Evolutionary conservation across 83 land plant genomes (phyloP), one percentile per base, ranked within the genome.

Genomic region (Isoetes engelmannii): DNA sequence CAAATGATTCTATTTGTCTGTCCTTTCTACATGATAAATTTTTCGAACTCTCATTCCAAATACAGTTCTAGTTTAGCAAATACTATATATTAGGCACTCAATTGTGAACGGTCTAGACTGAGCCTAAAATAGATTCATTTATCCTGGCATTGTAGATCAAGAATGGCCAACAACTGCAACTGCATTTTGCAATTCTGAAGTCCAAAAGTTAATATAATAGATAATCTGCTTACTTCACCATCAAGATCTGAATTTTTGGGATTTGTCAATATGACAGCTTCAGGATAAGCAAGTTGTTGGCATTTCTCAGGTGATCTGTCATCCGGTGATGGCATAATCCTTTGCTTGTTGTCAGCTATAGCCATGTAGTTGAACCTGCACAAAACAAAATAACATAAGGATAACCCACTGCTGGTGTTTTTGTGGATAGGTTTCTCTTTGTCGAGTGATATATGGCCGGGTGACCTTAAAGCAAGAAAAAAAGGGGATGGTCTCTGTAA

Each of bases 311-410:
- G 83, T 54, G 68, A 20, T 28, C 93, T 80, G 68, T 92, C 97
- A 9, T 88, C 88, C 0, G 94, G 86, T 45, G 78, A 48, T 1
- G 96, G 96, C 96, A 90, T 90, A 19, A 78, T 44, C 67, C 92
- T 77, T 17, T 87, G 87, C 68, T 83, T 72, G 65, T 80, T 72
- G 46, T 85, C 89, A 7, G 87, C 81, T 57, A 90, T 69, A 6
- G 89, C 89, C 89, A 90, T 87, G 81, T 85, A 84, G 13, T 82
- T 83, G 69, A 90, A 90, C 75, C 96, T 90, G 21, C 41, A 58
- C 4, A 7, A 70, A 46, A 13, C 15, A n/a, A 19, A 60, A 15
- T 60, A 20, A 15, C 9, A 9, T 60, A 13, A 60, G 1, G 20
- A 19, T 21, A 15, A 0, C 12, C 20, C 9, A n/a, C 19, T 8